Base-by-base conservation (phyloP, 371 early-diverging fungal species). In the Sporodiniella umbellata region DNA sequence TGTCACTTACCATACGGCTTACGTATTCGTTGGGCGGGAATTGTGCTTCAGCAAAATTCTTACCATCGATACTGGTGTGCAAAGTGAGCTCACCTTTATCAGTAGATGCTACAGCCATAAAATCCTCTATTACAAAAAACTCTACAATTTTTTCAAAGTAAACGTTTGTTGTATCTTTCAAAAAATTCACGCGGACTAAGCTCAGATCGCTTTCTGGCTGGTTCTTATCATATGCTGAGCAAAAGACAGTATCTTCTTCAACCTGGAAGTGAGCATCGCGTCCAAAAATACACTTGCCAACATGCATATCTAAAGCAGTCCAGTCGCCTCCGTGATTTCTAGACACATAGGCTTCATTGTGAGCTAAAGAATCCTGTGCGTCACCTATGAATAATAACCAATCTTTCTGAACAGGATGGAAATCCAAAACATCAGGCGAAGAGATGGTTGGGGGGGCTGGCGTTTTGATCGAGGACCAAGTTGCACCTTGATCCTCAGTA, bases 231-330 rank as follows among this genome's bases (percentile, higher is more conserved):
- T 81, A 87, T 4, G 73, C 65, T 19, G 84, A 73, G 51, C 93
- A 92, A 49, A 86, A 86, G 15, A 96, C 68, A 2, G 85, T 76
- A 33, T 85, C 79, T 19, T 84, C 79, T 17, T 79, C 70, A 42
- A 86, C 76, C 15, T 72, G 60, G 24, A 88, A 89, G 38, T 80
- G 62, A 19, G 72, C 65, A 45, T 85, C 86, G 18, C 80, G 81
- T 8, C 89, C 90, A 80, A 93, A 97, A 28, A 86, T 78, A 68
- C 96, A 96, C 56, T 93, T 90, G 28, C 86, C 82, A 14, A 87
- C 92, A 71, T 88, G 92, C 8, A 90, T 85, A 17, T 89, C 86
- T 24, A 98, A 52, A 23, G 68, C 54, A 0, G 65, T 68, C 96
- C 95, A 97, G 17, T 54, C 62, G 25, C 67, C 58, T 18, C 95